Percentiles rank a stretch among this genome's conserved stretches.
These are phyloP conservation scores for Exidia glandulosa DNA, from an alignment of 768 basidiomycete genomes.

Conservation along the genomic window DNA sequence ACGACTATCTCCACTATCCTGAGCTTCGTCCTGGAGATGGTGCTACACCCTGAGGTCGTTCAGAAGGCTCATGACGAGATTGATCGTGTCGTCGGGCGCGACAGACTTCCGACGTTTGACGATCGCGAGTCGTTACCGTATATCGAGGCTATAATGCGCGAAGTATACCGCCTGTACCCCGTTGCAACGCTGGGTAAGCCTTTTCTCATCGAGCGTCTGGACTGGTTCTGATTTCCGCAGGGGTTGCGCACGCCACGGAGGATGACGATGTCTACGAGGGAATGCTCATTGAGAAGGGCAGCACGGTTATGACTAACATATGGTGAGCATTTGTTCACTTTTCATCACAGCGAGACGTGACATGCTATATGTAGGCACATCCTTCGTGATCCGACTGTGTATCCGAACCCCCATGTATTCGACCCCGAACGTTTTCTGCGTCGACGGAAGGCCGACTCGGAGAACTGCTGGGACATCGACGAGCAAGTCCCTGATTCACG, in stretches of 20 bases:
- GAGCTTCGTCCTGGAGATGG: constrained; percentile 30
- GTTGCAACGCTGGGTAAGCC: constrained; percentile 12
- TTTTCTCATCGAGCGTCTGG: background rate
- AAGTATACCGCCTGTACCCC: constrained; percentile 18
- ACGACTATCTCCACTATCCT: constrained; percentile 22
- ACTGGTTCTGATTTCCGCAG: background rate
- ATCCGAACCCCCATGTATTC: too few relatives aligned
- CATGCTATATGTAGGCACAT: background rate
- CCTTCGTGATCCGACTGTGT: background rate
- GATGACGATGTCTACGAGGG: constrained; percentile 8
- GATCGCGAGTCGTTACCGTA: constrained; percentile 25
- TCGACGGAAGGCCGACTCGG: too few relatives aligned
- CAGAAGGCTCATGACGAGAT: constrained; percentile 30
- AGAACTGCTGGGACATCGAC: background rate
- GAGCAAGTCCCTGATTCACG: background rate
- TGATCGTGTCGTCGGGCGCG: constrained; percentile 23
- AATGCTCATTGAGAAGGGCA: constrained; percentile 7
- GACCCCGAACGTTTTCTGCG: too few relatives aligned
- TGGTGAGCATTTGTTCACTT: background rate
- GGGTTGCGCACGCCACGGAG: background rate
- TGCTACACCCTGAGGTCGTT: constrained; percentile 25
- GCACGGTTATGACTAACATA: constrained; percentile 2
- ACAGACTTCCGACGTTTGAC: constrained; percentile 32
- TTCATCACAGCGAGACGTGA: background rate
- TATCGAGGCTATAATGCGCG: constrained; percentile 24